phyloP scores from a whole-genome alignment of 345 rosid genomes.

The Lepidium africanum region DNA sequence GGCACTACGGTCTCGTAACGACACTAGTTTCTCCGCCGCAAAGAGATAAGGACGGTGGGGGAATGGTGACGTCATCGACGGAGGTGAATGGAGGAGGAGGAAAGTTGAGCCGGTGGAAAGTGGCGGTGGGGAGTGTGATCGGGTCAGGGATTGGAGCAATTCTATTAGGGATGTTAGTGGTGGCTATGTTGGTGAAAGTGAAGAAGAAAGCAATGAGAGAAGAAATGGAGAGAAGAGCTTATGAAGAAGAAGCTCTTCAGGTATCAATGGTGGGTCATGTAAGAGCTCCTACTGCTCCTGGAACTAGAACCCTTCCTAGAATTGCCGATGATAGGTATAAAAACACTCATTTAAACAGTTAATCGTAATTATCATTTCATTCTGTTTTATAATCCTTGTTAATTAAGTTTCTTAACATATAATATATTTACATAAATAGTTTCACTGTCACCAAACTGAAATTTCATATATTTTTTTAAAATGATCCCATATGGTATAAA shows the following conservation, averaged over 20 bases:
- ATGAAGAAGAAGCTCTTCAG: constrained; percentile 32
- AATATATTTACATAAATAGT: neutral
- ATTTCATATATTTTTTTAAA: too few species aligned
- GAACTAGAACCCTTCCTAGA: constrained; percentile 23
- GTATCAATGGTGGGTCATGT: constrained; percentile 37
- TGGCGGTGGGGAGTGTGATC: constrained; percentile 31
- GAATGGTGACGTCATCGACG: constrained; percentile 18
- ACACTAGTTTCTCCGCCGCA: neutral
- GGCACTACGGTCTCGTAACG: constrained; percentile 26
- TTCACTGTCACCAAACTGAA: neutral
- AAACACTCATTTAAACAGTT: constrained; percentile 3
- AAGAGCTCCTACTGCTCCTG: constrained; percentile 26
- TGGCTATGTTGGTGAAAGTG: constrained; percentile 31
- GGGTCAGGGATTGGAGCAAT: constrained; percentile 27
- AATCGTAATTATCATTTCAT: neutral
- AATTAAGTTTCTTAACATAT: neutral
- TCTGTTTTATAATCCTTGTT: neutral
- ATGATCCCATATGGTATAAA: neutral
- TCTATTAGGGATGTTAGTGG: constrained; percentile 22
- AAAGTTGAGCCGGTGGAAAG: constrained; percentile 30
- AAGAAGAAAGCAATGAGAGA: constrained; percentile 32
- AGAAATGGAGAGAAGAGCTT: constrained; percentile 34
- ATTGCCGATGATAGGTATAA: constrained; percentile 21
- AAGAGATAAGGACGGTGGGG: neutral
- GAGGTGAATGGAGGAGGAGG: constrained; percentile 20